phyloP scores from a whole-genome alignment of 208 protist species.

The Acanthamoeba triangularis region DNA sequence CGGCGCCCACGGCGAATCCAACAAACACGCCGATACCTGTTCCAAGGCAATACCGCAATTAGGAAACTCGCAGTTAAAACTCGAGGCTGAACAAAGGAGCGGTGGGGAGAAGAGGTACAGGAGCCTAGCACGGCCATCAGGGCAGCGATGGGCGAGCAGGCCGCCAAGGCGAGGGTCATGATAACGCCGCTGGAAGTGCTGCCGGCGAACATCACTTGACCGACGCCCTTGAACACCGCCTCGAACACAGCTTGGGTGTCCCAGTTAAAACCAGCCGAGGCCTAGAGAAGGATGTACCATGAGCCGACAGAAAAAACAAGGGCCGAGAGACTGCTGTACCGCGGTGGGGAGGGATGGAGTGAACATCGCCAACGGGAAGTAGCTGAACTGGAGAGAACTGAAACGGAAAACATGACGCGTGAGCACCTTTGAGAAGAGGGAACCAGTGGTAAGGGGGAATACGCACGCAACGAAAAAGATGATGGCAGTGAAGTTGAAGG shows the following conservation, averaged over 20 bases:
- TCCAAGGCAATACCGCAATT: neutral
- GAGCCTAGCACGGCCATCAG: neutral
- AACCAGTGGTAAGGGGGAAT: neutral
- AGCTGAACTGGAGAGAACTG: slow-evolving; percentile 6
- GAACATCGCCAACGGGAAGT: slow-evolving; percentile 8
- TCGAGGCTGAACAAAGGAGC: neutral
- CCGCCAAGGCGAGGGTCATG: slow-evolving; percentile 10
- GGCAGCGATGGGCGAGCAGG: slow-evolving; percentile 11
- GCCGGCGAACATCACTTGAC: slow-evolving; percentile 28
- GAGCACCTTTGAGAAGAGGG: neutral
- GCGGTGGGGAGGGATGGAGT: neutral
- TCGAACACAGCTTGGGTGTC: slow-evolving; percentile 41
- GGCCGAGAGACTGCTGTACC: neutral
- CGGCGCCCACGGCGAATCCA: slow-evolving; percentile 1
- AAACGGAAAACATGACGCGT: no score
- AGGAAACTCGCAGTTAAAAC: no score
- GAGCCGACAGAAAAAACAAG: neutral
- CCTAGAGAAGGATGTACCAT: neutral
- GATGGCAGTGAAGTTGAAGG: slow-evolving; percentile 31
- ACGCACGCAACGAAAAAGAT: neutral
- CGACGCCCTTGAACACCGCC: slow-evolving; percentile 50
- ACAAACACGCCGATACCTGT: neutral
- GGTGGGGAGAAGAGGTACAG: neutral
- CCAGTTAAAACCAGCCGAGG: neutral
- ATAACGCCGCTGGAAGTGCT: slow-evolving; percentile 8